These are phyloP conservation scores for Saussurea involucrata DNA, from an alignment of 129 eudicot species.

Conservation along the genomic window DNA sequence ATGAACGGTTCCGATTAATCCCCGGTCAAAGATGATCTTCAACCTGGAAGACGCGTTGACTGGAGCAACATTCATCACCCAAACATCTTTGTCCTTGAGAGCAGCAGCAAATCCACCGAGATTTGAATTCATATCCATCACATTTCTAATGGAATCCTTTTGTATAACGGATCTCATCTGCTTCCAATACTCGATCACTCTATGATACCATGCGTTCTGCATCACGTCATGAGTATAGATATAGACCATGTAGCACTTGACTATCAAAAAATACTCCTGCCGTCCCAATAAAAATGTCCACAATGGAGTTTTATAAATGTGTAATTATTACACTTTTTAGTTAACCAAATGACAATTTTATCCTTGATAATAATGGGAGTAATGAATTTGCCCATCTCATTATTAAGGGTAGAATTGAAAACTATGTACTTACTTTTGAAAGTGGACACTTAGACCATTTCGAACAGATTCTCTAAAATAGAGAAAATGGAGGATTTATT, in stretches of 20 bases:
- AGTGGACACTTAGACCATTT: not conserved
- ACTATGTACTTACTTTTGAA: not conserved
- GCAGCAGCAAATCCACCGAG: slow-evolving; percentile 96
- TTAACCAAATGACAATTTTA: not conserved
- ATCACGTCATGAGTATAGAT: slow-evolving; percentile 13
- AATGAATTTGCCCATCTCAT: not conserved
- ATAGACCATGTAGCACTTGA: not conserved
- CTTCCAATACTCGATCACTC: slow-evolving; percentile 87
- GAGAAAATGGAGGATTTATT: no score
- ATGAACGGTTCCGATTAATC: slow-evolving; percentile 84
- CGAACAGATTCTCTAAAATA: no score
- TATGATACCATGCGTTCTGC: slow-evolving; percentile 67
- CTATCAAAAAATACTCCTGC: not conserved
- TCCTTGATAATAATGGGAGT: not conserved
- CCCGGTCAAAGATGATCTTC: slow-evolving; percentile 83
- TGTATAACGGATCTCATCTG: slow-evolving; percentile 74
- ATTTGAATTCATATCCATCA: slow-evolving; percentile 96
- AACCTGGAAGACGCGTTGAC: slow-evolving; percentile 51
- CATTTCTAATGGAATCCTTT: slow-evolving; percentile 67
- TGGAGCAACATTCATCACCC: slow-evolving; percentile 98
- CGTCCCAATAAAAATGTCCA: not conserved
- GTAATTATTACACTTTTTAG: not conserved
- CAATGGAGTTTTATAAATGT: not conserved
- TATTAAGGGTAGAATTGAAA: not conserved
- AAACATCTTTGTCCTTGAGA: slow-evolving; percentile 73